These are phyloP conservation scores for Debaryomyces nepalensis DNA, from an alignment of 1,139 yeast genomes.

Conservation along the genomic window DNA sequence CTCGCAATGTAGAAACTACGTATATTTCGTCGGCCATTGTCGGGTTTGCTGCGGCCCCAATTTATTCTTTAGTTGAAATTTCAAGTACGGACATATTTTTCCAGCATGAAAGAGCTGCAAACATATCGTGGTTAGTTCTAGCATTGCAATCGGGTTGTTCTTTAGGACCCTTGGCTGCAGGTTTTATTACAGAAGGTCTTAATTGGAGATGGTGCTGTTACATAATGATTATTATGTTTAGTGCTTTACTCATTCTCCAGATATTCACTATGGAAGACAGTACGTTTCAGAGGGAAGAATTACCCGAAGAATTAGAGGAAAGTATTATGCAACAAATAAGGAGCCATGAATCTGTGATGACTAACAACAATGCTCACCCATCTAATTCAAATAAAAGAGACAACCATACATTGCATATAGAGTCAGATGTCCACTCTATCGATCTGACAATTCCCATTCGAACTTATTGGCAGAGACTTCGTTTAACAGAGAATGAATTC, in stretches of 20 bases:
- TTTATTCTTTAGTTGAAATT: conserved; percentile 53
- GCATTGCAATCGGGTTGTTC: conserved; percentile 50
- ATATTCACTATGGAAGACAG: conserved; percentile 52
- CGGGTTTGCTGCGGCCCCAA: conserved; percentile 55
- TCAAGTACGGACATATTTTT: conserved; percentile 53
- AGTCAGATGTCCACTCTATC: background rate
- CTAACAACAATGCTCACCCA: background rate
- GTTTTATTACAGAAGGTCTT: conserved; percentile 43
- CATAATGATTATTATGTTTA: conserved; percentile 52
- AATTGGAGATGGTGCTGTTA: conserved; percentile 54
- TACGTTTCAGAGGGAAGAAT: conserved; percentile 31
- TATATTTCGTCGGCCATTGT: conserved; percentile 39
- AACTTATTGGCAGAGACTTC: conserved; percentile 40
- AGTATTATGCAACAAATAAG: conserved; percentile 23
- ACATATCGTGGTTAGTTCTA: conserved; percentile 42
- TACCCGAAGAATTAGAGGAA: conserved; percentile 20
- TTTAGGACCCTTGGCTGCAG: conserved; percentile 52
- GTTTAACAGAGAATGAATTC: conserved; percentile 40
- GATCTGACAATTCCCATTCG: conserved; percentile 28
- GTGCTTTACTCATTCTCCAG: conserved; percentile 46
- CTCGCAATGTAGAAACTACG: conserved; percentile 30
- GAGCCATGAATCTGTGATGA: background rate
- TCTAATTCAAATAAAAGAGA: conserved; percentile 2
- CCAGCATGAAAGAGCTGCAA: conserved; percentile 51
- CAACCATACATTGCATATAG: conserved; percentile 3